Evolutionary conservation across 768 basidiomycete genomes (phyloP).

Genomic region (Royoungia palumana): DNA sequence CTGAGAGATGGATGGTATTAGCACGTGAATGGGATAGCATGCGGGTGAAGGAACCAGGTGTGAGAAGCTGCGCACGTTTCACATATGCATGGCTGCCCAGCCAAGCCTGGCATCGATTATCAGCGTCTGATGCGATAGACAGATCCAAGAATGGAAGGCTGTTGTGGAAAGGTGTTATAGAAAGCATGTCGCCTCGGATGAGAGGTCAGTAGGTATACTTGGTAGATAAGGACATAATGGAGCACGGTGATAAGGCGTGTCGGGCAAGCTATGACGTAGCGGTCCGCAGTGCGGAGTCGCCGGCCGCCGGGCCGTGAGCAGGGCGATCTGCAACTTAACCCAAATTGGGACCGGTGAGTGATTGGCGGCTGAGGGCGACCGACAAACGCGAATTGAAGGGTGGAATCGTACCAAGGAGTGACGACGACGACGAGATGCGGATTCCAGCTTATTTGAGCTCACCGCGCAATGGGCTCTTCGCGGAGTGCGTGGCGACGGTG

Average conservation of each 20-base stretch:
- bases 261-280: conserved; percentile 20
- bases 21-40: not conserved
- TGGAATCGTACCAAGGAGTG: too few species aligned
- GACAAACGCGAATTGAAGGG: too few species aligned
- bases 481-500: conserved; percentile 9
- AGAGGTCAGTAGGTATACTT: not conserved
- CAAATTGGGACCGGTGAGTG: conserved; percentile 16
- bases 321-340: conserved; percentile 26
- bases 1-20: not conserved
- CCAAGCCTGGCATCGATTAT: conserved; percentile 1
- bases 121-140: conserved; percentile 1
- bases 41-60: not conserved
- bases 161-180: not conserved
- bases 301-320: conserved; percentile 4
- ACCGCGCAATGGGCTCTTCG: not conserved
- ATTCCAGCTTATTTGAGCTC: too few species aligned
- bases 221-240: conserved; percentile 9
- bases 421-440: too few species aligned
- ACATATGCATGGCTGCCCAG: not conserved
- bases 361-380: not conserved
- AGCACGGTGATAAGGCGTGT: conserved; percentile 16
- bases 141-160: conserved; percentile 2
- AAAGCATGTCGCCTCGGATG: conserved; percentile 1
- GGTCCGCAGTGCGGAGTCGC: not conserved
- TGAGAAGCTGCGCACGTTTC: conserved; percentile 3